Percentiles rank a stretch among this genome's conserved stretches.
These are phyloP conservation scores for Tuber melanosporum DNA, from an alignment of 495 filamentous ascomycete species.

Conservation along the genomic window DNA sequence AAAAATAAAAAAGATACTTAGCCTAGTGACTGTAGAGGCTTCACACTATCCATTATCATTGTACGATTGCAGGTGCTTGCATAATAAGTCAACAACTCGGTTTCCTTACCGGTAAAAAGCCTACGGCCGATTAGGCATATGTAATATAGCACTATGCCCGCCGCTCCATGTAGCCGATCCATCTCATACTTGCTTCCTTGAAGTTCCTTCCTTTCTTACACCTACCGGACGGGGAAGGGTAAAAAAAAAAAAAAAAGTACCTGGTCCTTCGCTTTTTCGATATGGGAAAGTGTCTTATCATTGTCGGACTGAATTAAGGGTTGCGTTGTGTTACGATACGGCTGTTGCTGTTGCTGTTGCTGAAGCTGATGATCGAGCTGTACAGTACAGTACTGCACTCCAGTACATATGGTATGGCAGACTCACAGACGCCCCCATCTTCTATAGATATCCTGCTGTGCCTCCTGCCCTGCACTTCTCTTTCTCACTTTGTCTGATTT, in stretches of 20 bases:
- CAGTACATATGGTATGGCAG: neutral
- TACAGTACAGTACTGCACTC: neutral
- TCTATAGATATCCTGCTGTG: conserved; percentile 6
- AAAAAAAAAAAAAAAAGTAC: neutral
- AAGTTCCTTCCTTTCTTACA: neutral
- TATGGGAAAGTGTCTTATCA: neutral
- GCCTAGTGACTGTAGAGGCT: neutral
- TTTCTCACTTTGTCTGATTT: neutral
- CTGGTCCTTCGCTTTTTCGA: neutral
- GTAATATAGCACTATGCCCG: neutral
- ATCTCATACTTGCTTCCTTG: neutral
- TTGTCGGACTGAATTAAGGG: neutral
- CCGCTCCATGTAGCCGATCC: neutral
- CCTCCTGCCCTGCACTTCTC: neutral
- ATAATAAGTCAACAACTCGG: neutral
- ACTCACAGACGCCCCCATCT: neutral
- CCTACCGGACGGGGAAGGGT: neutral
- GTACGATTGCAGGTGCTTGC: neutral
- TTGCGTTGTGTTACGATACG: neutral
- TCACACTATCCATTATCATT: neutral
- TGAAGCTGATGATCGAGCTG: neutral
- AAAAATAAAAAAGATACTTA: neutral
- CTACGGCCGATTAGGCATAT: neutral
- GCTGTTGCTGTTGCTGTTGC: neutral
- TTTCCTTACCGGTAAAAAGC: neutral